Conservation (phyloP, 768 basidiomycete species). For the Phanerochaete sordida region DNA sequence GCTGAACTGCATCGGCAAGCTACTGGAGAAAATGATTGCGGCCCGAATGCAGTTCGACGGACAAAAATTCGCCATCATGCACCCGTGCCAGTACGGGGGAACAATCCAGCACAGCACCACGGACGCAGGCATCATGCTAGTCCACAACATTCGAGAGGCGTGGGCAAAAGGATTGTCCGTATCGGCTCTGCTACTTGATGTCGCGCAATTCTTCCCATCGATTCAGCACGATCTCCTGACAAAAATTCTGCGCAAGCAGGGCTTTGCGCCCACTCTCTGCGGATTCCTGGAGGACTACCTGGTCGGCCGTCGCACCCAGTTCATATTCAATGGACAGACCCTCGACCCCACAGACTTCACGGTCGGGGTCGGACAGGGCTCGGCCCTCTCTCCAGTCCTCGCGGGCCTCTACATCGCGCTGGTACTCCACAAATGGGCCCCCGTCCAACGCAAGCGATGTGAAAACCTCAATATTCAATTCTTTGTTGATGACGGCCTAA, state of each 20-base stretch:
- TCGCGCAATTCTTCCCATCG: conserved; percentile 18
- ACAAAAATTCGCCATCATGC: conserved; percentile 10
- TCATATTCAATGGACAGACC: conserved; percentile 2
- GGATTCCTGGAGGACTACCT: conserved; percentile 13
- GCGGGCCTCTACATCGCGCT: conserved; percentile 15
- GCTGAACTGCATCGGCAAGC: conserved; percentile 20
- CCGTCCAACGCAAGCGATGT: background rate
- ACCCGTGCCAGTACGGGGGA: conserved; percentile 15
- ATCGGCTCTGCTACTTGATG: conserved; percentile 10
- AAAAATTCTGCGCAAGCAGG: background rate
- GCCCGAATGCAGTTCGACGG: conserved; percentile 15
- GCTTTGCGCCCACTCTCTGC: conserved; percentile 9
- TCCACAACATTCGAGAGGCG: conserved; percentile 6
- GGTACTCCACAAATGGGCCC: conserved; percentile 6
- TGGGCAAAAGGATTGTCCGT: background rate
- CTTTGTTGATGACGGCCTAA: conserved; percentile 15
- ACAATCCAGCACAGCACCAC: conserved; percentile 14
- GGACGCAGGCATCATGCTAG: conserved; percentile 14
- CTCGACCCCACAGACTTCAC: background rate
- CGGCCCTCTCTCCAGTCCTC: conserved; percentile 14
- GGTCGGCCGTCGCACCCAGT: background rate
- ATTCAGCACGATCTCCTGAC: background rate
- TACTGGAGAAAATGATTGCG: conserved; percentile 18
- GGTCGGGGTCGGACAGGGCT: conserved; percentile 15
- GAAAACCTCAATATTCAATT: conserved; percentile 3